phyloP scores from a whole-genome alignment of 306 rosid species.

The Vachellia collinsii region DNA sequence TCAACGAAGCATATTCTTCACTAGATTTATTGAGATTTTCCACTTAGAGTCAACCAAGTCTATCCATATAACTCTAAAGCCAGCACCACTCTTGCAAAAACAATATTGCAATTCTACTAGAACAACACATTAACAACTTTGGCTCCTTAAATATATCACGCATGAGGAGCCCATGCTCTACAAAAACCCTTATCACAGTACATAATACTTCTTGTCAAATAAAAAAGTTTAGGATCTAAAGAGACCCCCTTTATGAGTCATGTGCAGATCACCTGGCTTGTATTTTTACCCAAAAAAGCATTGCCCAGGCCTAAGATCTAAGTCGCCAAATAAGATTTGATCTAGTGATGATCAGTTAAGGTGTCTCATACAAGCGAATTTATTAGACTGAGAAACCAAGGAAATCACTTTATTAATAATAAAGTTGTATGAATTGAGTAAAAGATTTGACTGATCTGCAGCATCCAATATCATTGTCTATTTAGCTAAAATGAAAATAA shows the following conservation, averaged over 20 bases:
- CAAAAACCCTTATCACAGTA: conserved; percentile 10
- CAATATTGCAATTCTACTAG: conserved; percentile 19
- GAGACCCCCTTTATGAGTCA: conserved; percentile 21
- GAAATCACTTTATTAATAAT: conserved; percentile 5
- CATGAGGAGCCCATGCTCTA: conserved; percentile 3
- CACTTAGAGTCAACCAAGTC: background rate
- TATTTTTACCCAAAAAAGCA: conserved; percentile 22
- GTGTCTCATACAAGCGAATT: conserved; percentile 13
- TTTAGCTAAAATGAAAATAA: conserved; percentile 17
- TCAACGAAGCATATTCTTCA: background rate
- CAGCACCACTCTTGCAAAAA: conserved; percentile 8
- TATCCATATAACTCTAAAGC: conserved; percentile 15
- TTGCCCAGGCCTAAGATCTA: conserved; percentile 16
- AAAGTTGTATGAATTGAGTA: conserved; percentile 15
- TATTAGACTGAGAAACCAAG: conserved; percentile 28
- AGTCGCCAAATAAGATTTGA: conserved; percentile 25
- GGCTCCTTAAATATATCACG: conserved; percentile 28
- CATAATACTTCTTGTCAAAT: conserved; percentile 8
- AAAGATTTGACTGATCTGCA: conserved; percentile 13
- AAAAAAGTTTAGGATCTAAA: conserved; percentile 21
- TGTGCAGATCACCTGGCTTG: conserved; percentile 6
- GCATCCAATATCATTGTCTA: conserved; percentile 29
- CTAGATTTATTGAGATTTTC: background rate
- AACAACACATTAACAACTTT: conserved; percentile 30
- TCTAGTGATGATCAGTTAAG: conserved; percentile 28